Conservation (phyloP, 208 protist genomes). For the Crithidia expoeki region DNA sequence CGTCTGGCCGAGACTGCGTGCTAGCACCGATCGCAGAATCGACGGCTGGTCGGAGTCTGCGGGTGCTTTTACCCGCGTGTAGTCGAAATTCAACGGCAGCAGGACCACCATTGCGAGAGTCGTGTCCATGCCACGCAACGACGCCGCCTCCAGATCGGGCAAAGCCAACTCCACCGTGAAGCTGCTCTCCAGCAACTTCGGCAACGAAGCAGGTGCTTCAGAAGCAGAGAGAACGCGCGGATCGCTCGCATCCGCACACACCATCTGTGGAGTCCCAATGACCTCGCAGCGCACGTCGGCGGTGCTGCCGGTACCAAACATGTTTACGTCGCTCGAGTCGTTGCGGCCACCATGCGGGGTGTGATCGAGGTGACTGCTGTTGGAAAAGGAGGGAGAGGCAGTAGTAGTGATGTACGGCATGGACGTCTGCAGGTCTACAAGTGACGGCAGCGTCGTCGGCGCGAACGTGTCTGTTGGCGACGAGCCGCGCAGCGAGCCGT, state of each 20-base stretch:
- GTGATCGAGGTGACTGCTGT: neutral
- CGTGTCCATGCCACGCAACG: conserved; percentile 23
- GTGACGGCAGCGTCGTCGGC: neutral
- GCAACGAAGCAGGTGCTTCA: neutral
- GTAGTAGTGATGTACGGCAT: conserved; percentile 27
- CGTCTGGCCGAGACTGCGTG: conserved; percentile 32
- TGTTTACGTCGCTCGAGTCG: conserved; percentile 1
- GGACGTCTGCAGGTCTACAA: conserved; percentile 9
- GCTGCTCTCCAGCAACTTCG: conserved; percentile 25
- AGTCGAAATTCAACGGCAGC: conserved; percentile 24
- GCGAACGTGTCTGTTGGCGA: conserved; percentile 13
- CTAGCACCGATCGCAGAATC: conserved; percentile 33
- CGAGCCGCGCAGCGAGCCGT: conserved; percentile 23
- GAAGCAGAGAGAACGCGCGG: conserved; percentile 14
- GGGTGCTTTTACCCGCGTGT: neutral
- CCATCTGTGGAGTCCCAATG: conserved; percentile 21
- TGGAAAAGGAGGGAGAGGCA: conserved; percentile 25
- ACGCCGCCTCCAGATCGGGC: conserved; percentile 27
- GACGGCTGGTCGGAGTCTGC: conserved; percentile 16
- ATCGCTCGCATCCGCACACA: conserved; percentile 13
- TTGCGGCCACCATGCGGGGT: conserved; percentile 5
- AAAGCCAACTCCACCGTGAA: conserved; percentile 32
- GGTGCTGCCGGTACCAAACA: neutral
- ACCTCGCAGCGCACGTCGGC: conserved; percentile 32
- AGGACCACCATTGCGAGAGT: conserved; percentile 33